Conservation (phyloP, 352 stramenopile species). For the Pythium vanterpoolii region DNA sequence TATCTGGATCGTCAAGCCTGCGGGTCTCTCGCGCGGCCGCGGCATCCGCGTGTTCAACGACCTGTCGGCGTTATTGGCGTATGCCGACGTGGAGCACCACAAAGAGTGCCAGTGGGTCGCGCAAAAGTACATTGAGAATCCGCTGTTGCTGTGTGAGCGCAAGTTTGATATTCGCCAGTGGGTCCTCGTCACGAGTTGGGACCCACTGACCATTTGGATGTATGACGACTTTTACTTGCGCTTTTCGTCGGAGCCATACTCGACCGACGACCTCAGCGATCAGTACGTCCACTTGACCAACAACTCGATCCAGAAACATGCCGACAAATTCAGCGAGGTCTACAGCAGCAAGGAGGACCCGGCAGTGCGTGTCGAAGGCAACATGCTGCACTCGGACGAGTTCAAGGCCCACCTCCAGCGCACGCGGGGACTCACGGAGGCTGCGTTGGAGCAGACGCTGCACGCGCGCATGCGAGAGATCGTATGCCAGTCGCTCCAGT, state of each 20-base stretch:
- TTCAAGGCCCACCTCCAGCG: slow-evolving; percentile 54
- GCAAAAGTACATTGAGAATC: slow-evolving; percentile 91
- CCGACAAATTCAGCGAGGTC: slow-evolving; percentile 84
- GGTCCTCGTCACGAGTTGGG: slow-evolving; percentile 92
- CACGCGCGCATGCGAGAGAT: slow-evolving; percentile 88
- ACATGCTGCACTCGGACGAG: slow-evolving; percentile 79
- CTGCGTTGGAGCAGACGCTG: slow-evolving; percentile 48
- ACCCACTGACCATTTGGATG: slow-evolving; percentile 92
- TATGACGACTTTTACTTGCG: slow-evolving; percentile 91
- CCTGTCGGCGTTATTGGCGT: slow-evolving; percentile 73
- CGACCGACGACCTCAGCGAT: slow-evolving; percentile 77
- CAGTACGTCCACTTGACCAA: slow-evolving; percentile 93
- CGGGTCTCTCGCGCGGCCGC: slow-evolving; percentile 75
- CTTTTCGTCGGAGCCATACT: slow-evolving; percentile 86
- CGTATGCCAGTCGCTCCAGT: slow-evolving; percentile 78
- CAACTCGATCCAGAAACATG: slow-evolving; percentile 93
- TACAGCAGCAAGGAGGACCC: slow-evolving; percentile 65
- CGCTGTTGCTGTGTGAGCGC: slow-evolving; percentile 76
- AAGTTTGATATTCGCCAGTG: slow-evolving; percentile 94
- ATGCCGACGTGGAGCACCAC: slow-evolving; percentile 84
- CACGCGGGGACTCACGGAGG: slow-evolving; percentile 26
- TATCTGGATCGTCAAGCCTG: slow-evolving; percentile 94
- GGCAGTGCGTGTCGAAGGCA: slow-evolving; percentile 56
- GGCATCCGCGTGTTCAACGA: slow-evolving; percentile 90
- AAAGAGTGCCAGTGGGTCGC: slow-evolving; percentile 85